Evolutionary conservation across 2,329 filamentous ascomycete genomes (phyloP).

Genomic region (Domatiomyces catenatus): DNA sequence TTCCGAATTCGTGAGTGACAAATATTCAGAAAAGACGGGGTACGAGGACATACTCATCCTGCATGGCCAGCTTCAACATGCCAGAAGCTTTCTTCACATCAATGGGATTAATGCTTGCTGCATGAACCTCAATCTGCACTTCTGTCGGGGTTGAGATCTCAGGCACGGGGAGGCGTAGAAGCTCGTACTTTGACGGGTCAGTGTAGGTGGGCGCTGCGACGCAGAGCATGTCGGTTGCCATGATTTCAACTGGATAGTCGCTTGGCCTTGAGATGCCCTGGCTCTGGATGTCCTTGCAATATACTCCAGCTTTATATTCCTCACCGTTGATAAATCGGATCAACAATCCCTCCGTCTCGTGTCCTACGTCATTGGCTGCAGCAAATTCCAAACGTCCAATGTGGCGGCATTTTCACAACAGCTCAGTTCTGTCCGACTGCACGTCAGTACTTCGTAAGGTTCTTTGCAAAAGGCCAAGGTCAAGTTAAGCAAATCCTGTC

Average conservation of each 20-base stretch:
- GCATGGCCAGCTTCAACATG: constrained; percentile 20
- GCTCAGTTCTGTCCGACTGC: not conserved
- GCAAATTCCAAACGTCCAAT: not conserved
- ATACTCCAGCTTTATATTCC: not conserved
- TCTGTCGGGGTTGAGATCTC: constrained; percentile 11
- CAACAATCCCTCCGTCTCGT: not conserved
- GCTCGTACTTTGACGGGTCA: constrained; percentile 14
- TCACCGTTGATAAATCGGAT: not conserved
- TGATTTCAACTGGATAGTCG: not conserved
- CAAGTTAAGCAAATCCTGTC: too few species aligned
- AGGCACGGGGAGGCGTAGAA: constrained; percentile 9
- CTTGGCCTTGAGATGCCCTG: not conserved
- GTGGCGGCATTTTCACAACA: not conserved
- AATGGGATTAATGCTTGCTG: constrained; percentile 32
- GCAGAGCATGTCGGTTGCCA: constrained; percentile 11
- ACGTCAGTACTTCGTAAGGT: not conserved
- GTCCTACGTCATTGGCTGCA: not conserved
- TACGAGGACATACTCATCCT: constrained; percentile 19
- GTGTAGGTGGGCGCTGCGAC: constrained; percentile 10
- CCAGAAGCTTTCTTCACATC: constrained; percentile 31
- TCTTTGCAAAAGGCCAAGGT: not conserved
- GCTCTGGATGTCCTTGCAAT: not conserved
- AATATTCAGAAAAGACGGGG: not conserved
- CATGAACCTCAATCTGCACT: constrained; percentile 23
- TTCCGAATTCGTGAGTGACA: constrained; percentile 6